phyloP scores from a whole-genome alignment of 495 filamentous ascomycete species.

The Rhypophila decipiens region DNA sequence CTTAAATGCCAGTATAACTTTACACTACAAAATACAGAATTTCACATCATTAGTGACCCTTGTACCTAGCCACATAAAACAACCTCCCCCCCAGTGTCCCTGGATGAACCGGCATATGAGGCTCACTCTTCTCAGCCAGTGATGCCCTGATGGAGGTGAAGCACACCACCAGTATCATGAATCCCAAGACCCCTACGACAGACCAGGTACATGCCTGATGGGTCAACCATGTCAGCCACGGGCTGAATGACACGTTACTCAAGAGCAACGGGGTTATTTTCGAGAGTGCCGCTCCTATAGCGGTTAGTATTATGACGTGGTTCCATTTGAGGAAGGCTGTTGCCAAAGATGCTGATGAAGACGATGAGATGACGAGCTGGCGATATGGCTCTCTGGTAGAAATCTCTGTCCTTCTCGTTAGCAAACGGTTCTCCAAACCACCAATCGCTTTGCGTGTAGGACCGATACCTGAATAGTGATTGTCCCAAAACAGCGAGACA shows the following conservation, averaged over 20 bases:
- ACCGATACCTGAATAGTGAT: conserved; percentile 2
- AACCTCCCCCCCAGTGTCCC: neutral
- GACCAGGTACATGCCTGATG: conserved; percentile 5
- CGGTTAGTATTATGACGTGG: neutral
- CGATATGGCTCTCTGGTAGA: neutral
- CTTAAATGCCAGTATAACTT: too few relatives aligned
- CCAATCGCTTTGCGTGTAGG: too few relatives aligned
- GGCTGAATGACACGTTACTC: conserved; percentile 3
- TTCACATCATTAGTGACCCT: too few relatives aligned
- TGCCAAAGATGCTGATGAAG: neutral
- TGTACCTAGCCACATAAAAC: too few relatives aligned
- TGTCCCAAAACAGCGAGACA: conserved; percentile 6
- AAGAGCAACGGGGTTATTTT: conserved; percentile 1
- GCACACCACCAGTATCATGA: neutral
- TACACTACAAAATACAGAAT: too few relatives aligned
- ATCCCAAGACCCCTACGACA: conserved; percentile 1
- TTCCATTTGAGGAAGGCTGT: neutral
- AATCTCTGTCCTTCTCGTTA: neutral
- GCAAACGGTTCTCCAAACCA: too few relatives aligned
- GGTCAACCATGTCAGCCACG: conserved; percentile 4
- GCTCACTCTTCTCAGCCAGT: neutral
- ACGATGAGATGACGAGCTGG: neutral
- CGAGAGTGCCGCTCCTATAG: neutral
- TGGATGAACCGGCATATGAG: neutral
- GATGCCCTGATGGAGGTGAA: neutral